A percentile compares a stretch with the other conserved stretches of the same genome.
phyloP scores from a whole-genome alignment of 2,329 filamentous ascomycete species.

The Albifimbria verrucaria region DNA sequence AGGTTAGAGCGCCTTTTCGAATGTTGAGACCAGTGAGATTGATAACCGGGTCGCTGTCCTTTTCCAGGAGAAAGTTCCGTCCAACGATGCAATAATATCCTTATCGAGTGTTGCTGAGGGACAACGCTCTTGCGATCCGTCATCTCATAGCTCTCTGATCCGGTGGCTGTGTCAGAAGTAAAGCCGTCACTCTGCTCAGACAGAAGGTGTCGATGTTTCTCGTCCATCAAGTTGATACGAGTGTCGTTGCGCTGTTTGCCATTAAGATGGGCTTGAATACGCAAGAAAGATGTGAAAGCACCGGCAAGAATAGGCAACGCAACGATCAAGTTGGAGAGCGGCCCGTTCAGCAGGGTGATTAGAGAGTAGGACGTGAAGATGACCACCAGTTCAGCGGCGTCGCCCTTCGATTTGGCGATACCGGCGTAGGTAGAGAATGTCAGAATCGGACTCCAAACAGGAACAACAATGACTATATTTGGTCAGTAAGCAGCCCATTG shows the following conservation, averaged over 20 bases:
- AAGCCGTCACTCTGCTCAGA: background rate
- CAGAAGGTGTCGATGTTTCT: background rate
- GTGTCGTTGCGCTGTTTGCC: conserved; percentile 13
- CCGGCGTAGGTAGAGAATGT: conserved; percentile 16
- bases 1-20: conserved; percentile 11
- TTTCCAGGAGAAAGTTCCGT: conserved; percentile 11
- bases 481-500: conserved; percentile 3
- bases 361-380: conserved; percentile 16
- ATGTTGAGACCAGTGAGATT: conserved; percentile 1
- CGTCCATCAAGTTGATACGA: conserved; percentile 2
- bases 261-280: conserved; percentile 22
- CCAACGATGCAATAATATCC: conserved; percentile 1
- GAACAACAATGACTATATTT: conserved; percentile 14
- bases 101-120: background rate
- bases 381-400: conserved; percentile 10
- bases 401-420: conserved; percentile 4
- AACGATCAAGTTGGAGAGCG: conserved; percentile 15
- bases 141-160: background rate
- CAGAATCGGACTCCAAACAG: conserved; percentile 16
- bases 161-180: background rate
- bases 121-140: no score
- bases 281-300: conserved; percentile 16
- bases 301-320: conserved; percentile 15
- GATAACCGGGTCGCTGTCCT: conserved; percentile 2
- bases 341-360: conserved; percentile 17